Conservation (phyloP, 2,329 filamentous ascomycete genomes). For the Scopulariopsis brevicaulis region DNA sequence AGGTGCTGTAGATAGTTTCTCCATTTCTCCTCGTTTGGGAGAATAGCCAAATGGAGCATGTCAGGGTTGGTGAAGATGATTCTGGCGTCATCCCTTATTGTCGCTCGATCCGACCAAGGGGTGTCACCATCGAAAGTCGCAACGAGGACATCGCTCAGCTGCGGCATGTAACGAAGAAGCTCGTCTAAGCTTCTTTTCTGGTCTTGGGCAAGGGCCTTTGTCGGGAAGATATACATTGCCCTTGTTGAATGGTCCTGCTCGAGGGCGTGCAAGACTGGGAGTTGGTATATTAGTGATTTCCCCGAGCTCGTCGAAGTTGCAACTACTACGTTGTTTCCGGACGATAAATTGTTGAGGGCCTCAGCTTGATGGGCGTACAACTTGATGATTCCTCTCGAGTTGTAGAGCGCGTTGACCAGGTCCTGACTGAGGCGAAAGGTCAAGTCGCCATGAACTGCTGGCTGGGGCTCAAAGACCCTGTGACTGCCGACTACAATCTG, state of each 20-base stretch:
- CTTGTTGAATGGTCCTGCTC: conserved; percentile 67
- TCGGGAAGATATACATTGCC: conserved; percentile 97
- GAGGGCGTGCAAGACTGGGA: conserved; percentile 79
- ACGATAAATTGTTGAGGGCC: conserved; percentile 78
- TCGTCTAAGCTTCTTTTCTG: conserved; percentile 83
- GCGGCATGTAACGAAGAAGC: conserved; percentile 69
- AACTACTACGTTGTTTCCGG: conserved; percentile 79
- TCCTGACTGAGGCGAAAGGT: conserved; percentile 80
- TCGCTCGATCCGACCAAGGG: conserved; percentile 63
- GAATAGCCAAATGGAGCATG: conserved; percentile 89
- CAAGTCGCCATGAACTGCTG: conserved; percentile 70
- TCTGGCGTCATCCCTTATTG: conserved; percentile 75
- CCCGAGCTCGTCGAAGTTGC: conserved; percentile 93
- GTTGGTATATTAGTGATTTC: conserved; percentile 95
- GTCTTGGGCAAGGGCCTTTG: conserved; percentile 91
- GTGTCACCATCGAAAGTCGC: conserved; percentile 97
- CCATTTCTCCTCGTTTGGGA: conserved; percentile 88
- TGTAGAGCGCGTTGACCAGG: conserved; percentile 92
- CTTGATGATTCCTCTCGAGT: conserved; percentile 73
- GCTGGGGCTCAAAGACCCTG: conserved; percentile 78
- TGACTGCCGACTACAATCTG: conserved; percentile 93
- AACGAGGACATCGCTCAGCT: conserved; percentile 63
- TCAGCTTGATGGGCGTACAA: conserved; percentile 90
- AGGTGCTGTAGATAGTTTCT: conserved; percentile 78
- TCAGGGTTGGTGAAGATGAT: conserved; percentile 98